phyloP scores from a whole-genome alignment of 441 rosid genomes.

The Populus tomentosa region DNA sequence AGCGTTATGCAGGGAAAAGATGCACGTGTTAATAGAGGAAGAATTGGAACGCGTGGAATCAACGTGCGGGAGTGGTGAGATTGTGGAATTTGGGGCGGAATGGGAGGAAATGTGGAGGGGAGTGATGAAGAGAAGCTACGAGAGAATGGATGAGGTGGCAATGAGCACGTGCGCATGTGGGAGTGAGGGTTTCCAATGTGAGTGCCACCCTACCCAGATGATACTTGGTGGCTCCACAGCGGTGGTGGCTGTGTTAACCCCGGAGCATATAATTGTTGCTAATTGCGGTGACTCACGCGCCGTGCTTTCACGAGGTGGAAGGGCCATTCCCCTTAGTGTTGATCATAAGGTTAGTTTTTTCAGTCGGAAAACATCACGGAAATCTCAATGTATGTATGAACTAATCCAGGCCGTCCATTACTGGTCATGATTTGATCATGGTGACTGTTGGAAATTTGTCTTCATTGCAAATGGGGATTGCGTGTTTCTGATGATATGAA shows the following conservation, averaged over 20 bases:
- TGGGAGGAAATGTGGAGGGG: conserved; percentile 45
- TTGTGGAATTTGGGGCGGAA: not conserved
- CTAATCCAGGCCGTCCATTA: not conserved
- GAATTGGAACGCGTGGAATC: conserved; percentile 39
- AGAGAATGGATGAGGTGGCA: conserved; percentile 58
- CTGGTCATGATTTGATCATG: not conserved
- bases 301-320: conserved; percentile 61
- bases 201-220: conserved; percentile 42
- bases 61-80: conserved; percentile 5
- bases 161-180: conserved; percentile 42
- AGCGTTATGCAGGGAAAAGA: conserved; percentile 49
- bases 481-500: not conserved
- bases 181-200: conserved; percentile 24
- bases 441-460: not conserved
- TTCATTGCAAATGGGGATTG: not conserved
- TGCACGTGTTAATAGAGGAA: conserved; percentile 61
- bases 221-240: conserved; percentile 71
- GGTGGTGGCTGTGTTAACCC: conserved; percentile 47
- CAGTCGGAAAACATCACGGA: not conserved
- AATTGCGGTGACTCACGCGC: conserved; percentile 89
- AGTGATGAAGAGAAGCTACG: conserved; percentile 48
- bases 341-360: conserved; percentile 71
- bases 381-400: not conserved
- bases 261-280: conserved; percentile 51
- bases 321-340: conserved; percentile 46